Base-by-base conservation (phyloP, 2,329 filamentous ascomycete species). In the Penicillium thymicola region DNA sequence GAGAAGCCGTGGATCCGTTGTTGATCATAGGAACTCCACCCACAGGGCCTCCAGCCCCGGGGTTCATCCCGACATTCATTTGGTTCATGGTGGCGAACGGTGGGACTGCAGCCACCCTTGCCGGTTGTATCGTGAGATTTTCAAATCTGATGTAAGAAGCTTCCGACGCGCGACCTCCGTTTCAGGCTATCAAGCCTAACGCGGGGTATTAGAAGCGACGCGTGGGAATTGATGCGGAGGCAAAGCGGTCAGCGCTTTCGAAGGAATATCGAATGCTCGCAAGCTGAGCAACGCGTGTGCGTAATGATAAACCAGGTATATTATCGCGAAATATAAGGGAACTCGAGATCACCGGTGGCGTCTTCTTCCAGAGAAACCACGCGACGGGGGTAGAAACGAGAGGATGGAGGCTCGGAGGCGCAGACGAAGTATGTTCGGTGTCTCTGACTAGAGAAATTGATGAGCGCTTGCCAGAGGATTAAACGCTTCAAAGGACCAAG, bases 31-130 rank as follows among this genome's bases (percentile, higher is more conserved):
- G 80, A 54, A 79, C 79, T 67, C 81, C 82, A 61, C 83, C 83
- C 38, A 84, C 80, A 51, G 82, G 81, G 57, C 81, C 81, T 58
- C 81, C 82, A 53, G 70, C 70, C 69, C 79, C 79, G 64, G 78
- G 78, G 66, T 79, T 81, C 79, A 85, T 84, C 64, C 75, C 77
- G 78, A 85, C 81, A 65, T 81, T 81, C 73, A 84, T 82, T 70
- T 78, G 78, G 71, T 80, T 82, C 81, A 83, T 83, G 67, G 66
- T 70, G 67, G 68, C 64, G 67, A 65, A 67, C 59, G 67, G 66
- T 67, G 65, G 63, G 63, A 59, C 58, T 64, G 62, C 57, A 67
- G 67, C 71, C 69, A 72, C 72, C 70, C 66, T 72, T 67, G 69
- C 65, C 67, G 65, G 51, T 59, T 52, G 47, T 58, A 66, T 65